These are phyloP conservation scores for Chlorociboria aeruginascens DNA, from an alignment of 495 filamentous ascomycete species.

Conservation along the genomic window DNA sequence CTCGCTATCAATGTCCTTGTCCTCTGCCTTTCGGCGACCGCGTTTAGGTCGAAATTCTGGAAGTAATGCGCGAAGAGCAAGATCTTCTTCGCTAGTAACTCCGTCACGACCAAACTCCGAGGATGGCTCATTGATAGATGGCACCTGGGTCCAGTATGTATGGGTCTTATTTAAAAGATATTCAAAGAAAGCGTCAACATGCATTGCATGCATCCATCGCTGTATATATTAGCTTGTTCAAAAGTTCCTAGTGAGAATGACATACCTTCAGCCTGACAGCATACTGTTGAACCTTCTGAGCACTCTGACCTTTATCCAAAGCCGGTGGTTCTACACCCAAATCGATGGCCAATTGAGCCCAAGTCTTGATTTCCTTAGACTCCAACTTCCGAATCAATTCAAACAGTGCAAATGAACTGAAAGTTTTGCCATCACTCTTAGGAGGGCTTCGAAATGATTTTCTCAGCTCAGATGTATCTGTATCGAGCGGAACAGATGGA, in stretches of 20 bases:
- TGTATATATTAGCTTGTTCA: slow-evolving; percentile 24
- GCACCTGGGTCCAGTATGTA: slow-evolving; percentile 75
- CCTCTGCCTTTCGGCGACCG: slow-evolving; percentile 73
- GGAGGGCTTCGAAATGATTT: slow-evolving; percentile 77
- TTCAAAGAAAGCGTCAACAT: slow-evolving; percentile 94
- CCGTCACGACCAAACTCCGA: slow-evolving; percentile 69
- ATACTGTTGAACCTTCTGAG: slow-evolving; percentile 97
- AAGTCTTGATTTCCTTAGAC: slow-evolving; percentile 86
- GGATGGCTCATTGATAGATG: slow-evolving; percentile 44
- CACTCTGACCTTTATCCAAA: slow-evolving; percentile 75
- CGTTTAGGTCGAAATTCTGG: slow-evolving; percentile 86
- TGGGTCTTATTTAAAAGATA: slow-evolving; percentile 73
- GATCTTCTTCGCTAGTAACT: slow-evolving; percentile 81
- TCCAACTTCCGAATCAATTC: slow-evolving; percentile 76
- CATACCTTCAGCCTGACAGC: slow-evolving; percentile 82
- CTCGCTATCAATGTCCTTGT: slow-evolving; percentile 49
- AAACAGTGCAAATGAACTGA: slow-evolving; percentile 72
- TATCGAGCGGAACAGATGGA: slow-evolving; percentile 57
- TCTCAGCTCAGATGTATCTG: slow-evolving; percentile 60
- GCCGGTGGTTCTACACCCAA: slow-evolving; percentile 85
- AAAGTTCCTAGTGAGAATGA: slow-evolving; percentile 9
- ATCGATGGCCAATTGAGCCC: slow-evolving; percentile 82
- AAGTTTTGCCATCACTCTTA: slow-evolving; percentile 85
- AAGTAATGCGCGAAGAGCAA: slow-evolving; percentile 78
- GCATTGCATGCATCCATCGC: slow-evolving; percentile 98